Evolutionary conservation across 2,329 filamentous ascomycete genomes (phyloP), one percentile per base, ranked within the genome.

Genomic region (Alternaria metachromatica): DNA sequence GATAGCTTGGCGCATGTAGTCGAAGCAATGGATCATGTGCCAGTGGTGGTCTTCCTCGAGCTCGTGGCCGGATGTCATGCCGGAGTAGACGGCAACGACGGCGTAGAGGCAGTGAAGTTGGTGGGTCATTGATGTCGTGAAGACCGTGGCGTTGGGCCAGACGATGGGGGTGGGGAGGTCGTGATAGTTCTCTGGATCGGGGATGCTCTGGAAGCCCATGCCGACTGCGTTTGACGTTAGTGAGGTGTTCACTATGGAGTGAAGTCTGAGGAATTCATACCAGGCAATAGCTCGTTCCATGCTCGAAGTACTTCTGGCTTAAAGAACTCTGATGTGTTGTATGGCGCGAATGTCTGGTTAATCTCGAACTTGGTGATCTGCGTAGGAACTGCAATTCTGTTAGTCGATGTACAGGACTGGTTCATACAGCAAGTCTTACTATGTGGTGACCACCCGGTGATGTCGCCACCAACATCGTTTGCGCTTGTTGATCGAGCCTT

Each of bases 1-100:
- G 46, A 79, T 79, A 1, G 76, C 72, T 54, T 79, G 76, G 1
- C 76, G 70, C 74, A 79, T 73, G 62, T 78, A 79, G 45, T 79
- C 76, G 53, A 78, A 79, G 68, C 76, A 78, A 53, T 79, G 76
- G 23, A 78, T 79, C 74, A 78, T 78, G 55, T 79, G 76, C 76
- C 76, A 78, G 64, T 78, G 76, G 55, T 78, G 76, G 51, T 78
- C 75, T 30, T 78, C 76, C 43, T 75, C 73, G 12, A 78, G 64
- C 18, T 66, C 45, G 33, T 69, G 69, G 26, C 68, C 65, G 21
- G 66, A 69, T 8, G 64, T 76, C 30, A 78, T 63, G 6, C 73
- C 75, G 1, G 67, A 72, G 63, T 78, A 78, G 13, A 75, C 72
- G 25, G 76, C 70, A 7, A 76, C 76, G 12, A 78, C 72, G 20